Conservation (phyloP, 768 basidiomycete genomes). For the Lentinula edodes region DNA sequence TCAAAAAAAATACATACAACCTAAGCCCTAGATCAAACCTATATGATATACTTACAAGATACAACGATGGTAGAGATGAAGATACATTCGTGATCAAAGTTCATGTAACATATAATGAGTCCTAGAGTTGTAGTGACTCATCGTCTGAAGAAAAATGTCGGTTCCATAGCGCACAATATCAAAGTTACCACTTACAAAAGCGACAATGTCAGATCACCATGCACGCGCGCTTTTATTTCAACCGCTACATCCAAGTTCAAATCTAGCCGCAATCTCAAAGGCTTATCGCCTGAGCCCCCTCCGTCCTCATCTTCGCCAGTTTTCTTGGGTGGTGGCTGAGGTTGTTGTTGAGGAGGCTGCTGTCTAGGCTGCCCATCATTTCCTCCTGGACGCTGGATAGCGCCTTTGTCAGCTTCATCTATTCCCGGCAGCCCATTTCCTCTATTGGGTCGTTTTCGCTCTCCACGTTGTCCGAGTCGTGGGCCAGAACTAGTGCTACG, state of each 20-base stretch:
- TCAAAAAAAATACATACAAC: too few species aligned
- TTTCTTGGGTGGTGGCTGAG: background rate
- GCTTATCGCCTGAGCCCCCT: slow-evolving; percentile 8
- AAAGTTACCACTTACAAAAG: slow-evolving; percentile 6
- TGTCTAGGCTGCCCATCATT: background rate
- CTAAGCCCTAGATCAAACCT: too few species aligned
- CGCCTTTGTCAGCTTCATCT: background rate
- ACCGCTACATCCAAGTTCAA: slow-evolving; percentile 12
- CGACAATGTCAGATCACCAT: slow-evolving; percentile 12
- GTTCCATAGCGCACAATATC: background rate
- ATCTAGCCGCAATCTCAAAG: slow-evolving; percentile 10
- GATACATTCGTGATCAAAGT: too few species aligned
- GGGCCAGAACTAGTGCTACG: background rate
- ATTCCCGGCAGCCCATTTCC: background rate
- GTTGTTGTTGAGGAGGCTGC: background rate
- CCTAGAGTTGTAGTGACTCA: background rate
- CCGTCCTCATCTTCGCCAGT: background rate
- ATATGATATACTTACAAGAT: too few species aligned
- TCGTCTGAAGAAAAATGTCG: background rate
- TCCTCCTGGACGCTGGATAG: background rate
- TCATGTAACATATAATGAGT: too few species aligned
- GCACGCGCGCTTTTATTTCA: slow-evolving; percentile 10
- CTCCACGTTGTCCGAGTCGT: background rate
- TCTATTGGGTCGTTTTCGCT: background rate
- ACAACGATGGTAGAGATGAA: too few species aligned